Percentiles rank a stretch among this genome's conserved stretches.
Conservation (phyloP, 2,329 filamentous ascomycete species). For the Samsoniella hepiali region DNA sequence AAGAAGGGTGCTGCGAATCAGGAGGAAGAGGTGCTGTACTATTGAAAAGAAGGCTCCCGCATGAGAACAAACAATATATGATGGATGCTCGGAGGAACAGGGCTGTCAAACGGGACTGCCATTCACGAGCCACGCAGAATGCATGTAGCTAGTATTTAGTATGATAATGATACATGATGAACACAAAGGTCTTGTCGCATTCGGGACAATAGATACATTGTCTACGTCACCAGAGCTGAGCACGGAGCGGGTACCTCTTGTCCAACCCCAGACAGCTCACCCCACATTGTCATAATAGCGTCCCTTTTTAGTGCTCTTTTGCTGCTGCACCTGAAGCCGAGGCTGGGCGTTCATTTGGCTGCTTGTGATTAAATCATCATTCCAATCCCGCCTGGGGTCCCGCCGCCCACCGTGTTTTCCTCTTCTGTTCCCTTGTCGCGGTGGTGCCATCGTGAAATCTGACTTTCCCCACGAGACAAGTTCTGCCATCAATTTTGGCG, state of each 20-base stretch:
- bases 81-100: background rate
- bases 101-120: no score
- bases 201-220: background rate
- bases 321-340: slow-evolving; percentile 9
- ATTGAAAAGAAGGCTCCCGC: background rate
- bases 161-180: background rate
- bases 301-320: background rate
- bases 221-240: slow-evolving; percentile 17
- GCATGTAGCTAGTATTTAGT: no score
- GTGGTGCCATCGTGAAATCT: background rate
- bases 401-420: background rate
- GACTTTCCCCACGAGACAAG: background rate
- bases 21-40: background rate
- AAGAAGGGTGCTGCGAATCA: background rate
- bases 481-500: no score
- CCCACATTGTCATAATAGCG: slow-evolving; percentile 4
- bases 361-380: slow-evolving; percentile 12
- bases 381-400: slow-evolving; percentile 4
- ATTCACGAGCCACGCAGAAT: no score
- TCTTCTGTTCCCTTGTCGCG: background rate
- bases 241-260: slow-evolving; percentile 1
- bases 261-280: slow-evolving; percentile 21
- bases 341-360: background rate
- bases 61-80: background rate
- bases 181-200: background rate